Evolutionary conservation across 805 yeast species (phyloP), one percentile per base, ranked within the genome.

Genomic region (Sugiyamaella lignohabitans): DNA sequence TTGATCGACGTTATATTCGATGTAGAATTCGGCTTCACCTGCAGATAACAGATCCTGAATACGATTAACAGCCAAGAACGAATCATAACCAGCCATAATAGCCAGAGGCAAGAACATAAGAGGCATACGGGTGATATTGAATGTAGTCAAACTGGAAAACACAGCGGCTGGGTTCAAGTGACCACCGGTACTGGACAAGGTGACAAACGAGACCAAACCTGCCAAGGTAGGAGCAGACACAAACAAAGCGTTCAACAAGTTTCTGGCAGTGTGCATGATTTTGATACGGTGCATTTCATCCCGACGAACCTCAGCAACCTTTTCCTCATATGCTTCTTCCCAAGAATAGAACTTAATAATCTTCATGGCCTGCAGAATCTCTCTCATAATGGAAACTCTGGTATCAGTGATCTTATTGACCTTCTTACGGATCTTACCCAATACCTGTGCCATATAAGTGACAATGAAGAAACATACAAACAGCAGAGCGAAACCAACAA

Each of bases 321-420:
- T 68, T 6, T 72, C 62, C 45, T 72, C 72, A 61, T 87, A 89
- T 0, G 96, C 88, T 27, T 71, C 72, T 65, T 89, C 97, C 96
- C 96, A 89, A 1, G 94, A 85, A 62, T 88, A 89, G 62, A 76
- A 84, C 67, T 89, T 89, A 63, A 89, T 85, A 61, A 83, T 75
- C 59, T 84, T 86, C 73, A 89, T 76, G 53, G 84, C 79, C 59
- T 76, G 79, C 53, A 89, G 70, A 23, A 87, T 77, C 63, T 89
- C 98, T 54, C 85, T 82, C 62, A 87, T 80, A 18, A 78, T 71
- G 40, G 79, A 73, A 19, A 89, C 87, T 59, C 98, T 79, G 18
- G 69, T 64, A 63, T 89, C 98, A 2, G 96, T 89, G 57, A 68
- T 76, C 1, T 65, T 66, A 47, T 78, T 79, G 6, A 86, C 80